phyloP scores from a whole-genome alignment of 2,329 filamentous ascomycete genomes.

The Apiospora hydei region DNA sequence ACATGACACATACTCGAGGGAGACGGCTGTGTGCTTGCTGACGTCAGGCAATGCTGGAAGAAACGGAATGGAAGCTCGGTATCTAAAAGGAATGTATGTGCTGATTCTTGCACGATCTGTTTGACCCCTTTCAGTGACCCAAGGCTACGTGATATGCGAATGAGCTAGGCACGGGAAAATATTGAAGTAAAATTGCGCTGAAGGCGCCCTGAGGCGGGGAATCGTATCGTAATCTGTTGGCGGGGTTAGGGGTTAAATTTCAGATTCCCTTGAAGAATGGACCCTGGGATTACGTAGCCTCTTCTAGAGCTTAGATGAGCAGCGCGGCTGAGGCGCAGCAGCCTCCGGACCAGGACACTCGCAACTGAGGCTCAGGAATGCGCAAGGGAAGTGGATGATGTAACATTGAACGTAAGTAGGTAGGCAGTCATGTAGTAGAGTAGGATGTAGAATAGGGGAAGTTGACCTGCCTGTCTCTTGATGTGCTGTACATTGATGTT shows the following conservation, averaged over 20 bases:
- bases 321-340: neutral
- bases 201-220: constrained; percentile 9
- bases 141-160: neutral
- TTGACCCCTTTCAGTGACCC: constrained; percentile 9
- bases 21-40: neutral
- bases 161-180: neutral
- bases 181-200: constrained; percentile 14
- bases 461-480: neutral
- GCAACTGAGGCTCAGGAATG: neutral
- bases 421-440: neutral
- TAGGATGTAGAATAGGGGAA: neutral
- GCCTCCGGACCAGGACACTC: neutral
- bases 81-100: neutral
- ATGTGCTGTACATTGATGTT: neutral
- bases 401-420: neutral
- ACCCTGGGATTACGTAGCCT: constrained; percentile 16
- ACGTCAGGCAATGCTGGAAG: neutral
- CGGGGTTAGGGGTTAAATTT: constrained; percentile 21
- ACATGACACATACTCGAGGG: neutral
- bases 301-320: constrained; percentile 3
- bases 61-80: constrained; percentile 1
- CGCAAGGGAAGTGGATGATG: neutral
- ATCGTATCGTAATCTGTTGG: constrained; percentile 2
- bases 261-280: constrained; percentile 16
- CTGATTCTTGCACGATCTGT: neutral